Conservation (phyloP, 2,329 filamentous ascomycete species). For the Verticillium longisporum region DNA sequence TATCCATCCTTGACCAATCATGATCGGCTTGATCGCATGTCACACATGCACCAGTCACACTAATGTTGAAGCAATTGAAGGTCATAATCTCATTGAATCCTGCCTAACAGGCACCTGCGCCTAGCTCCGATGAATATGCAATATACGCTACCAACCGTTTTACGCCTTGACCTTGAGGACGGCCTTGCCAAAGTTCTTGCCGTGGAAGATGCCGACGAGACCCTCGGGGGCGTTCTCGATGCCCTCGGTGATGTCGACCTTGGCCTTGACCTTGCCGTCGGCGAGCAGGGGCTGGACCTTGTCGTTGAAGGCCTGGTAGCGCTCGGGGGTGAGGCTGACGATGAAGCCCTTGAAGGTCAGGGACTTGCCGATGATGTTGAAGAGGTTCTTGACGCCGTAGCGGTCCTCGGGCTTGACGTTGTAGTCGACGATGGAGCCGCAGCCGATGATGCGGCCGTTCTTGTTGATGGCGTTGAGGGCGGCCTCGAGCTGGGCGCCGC, state of each 20-base stretch:
- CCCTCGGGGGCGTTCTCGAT: slow-evolving; percentile 75
- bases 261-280: slow-evolving; percentile 68
- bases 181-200: slow-evolving; percentile 83
- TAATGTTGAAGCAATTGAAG: not conserved
- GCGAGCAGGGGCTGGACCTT: slow-evolving; percentile 69
- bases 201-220: slow-evolving; percentile 66
- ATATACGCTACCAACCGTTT: not conserved
- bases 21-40: too few relatives aligned
- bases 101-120: not conserved
- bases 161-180: slow-evolving; percentile 52
- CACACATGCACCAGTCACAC: too few relatives aligned
- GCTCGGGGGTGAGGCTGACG: slow-evolving; percentile 62
- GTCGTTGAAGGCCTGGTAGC: slow-evolving; percentile 65
- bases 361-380: slow-evolving; percentile 59
- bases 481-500: slow-evolving; percentile 44
- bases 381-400: slow-evolving; percentile 62
- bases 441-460: slow-evolving; percentile 59
- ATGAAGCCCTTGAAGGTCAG: slow-evolving; percentile 72
- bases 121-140: not conserved
- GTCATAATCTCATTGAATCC: not conserved
- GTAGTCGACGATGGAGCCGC: slow-evolving; percentile 67
- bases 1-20: too few relatives aligned
- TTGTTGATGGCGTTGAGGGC: slow-evolving; percentile 42
- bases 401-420: slow-evolving; percentile 48
- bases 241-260: slow-evolving; percentile 61